A percentile compares a stretch with the other conserved stretches of the same genome.
Evolutionary conservation across 345 rosid species (phyloP).

Genomic region (Cochlearia excelsa): DNA sequence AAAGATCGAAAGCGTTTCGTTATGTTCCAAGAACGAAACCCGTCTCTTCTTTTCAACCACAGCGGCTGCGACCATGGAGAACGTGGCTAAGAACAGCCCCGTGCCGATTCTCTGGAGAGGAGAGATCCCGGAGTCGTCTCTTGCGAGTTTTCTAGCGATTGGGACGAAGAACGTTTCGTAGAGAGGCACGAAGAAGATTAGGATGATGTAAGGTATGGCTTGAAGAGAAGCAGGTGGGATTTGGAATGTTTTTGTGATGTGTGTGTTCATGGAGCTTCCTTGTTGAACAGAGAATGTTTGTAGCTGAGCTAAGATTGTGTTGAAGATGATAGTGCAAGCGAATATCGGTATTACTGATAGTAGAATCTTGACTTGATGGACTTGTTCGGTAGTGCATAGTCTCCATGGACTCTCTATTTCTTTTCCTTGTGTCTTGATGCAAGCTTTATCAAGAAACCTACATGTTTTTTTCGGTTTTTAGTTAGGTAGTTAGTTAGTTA

Average conservation of each 20-base stretch:
- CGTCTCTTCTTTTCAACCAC: constrained; percentile 53
- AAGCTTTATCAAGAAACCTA: constrained; percentile 92
- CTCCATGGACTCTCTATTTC: constrained; percentile 78
- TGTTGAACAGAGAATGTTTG: constrained; percentile 73
- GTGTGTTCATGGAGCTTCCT: constrained; percentile 53
- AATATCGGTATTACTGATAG: constrained; percentile 53
- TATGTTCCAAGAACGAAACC: constrained; percentile 18
- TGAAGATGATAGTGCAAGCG: constrained; percentile 59
- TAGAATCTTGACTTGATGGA: constrained; percentile 61
- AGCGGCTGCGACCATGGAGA: constrained; percentile 67
- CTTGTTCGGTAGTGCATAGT: constrained; percentile 68
- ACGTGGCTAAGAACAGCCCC: constrained; percentile 53
- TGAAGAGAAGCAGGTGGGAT: constrained; percentile 65
- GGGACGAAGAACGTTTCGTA: constrained; percentile 51
- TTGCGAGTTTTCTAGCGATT: constrained; percentile 39
- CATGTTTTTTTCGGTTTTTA: constrained; percentile 1
- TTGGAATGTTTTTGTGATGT: constrained; percentile 35
- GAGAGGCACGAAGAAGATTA: constrained; percentile 50
- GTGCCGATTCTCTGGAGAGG: constrained; percentile 56
- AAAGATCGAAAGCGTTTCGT: constrained; percentile 45
- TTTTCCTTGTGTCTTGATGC: constrained; percentile 61
- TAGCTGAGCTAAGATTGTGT: constrained; percentile 60
- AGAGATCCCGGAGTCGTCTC: constrained; percentile 48
- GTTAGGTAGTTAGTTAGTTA: not conserved
- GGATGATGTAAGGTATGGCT: constrained; percentile 52